phyloP scores from a whole-genome alignment of 495 filamentous ascomycete species.

The Annulohypoxylon bovei region DNA sequence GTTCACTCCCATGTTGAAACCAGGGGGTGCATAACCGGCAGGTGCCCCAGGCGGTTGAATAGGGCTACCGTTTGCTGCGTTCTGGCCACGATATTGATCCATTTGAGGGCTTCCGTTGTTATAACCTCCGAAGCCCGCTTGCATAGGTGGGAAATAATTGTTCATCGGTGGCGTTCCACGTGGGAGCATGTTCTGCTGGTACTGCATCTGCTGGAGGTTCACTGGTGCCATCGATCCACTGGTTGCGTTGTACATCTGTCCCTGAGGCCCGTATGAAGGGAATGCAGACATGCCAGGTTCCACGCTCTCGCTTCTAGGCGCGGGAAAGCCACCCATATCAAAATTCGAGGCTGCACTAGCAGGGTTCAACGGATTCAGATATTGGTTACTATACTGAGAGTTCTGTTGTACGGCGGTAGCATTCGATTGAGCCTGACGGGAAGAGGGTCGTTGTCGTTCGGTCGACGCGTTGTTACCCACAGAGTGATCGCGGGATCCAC shows the following conservation, averaged over 20 bases:
- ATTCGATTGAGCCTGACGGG: constrained; percentile 60
- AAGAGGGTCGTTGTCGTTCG: constrained; percentile 64
- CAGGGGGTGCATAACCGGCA: constrained; percentile 55
- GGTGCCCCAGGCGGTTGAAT: constrained; percentile 53
- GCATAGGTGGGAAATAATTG: constrained; percentile 61
- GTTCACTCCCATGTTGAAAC: constrained; percentile 60
- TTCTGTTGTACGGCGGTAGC: constrained; percentile 53
- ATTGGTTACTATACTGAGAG: constrained; percentile 53
- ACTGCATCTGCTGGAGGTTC: constrained; percentile 65
- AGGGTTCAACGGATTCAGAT: constrained; percentile 55
- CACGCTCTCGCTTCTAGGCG: constrained; percentile 66
- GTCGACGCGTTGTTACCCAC: constrained; percentile 45
- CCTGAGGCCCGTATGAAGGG: constrained; percentile 60
- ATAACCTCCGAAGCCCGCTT: constrained; percentile 59
- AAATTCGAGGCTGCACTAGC: constrained; percentile 47
- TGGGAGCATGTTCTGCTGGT: constrained; percentile 66
- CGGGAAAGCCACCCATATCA: constrained; percentile 59
- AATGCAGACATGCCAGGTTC: constrained; percentile 66
- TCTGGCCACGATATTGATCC: constrained; percentile 61
- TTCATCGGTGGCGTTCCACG: constrained; percentile 61
- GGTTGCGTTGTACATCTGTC: constrained; percentile 60
- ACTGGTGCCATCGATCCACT: constrained; percentile 59
- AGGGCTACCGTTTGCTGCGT: constrained; percentile 55
- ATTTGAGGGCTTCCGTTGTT: constrained; percentile 55
- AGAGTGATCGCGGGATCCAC: constrained; percentile 56